Evolutionary conservation across 441 rosid genomes (phyloP), one percentile per base, ranked within the genome.

Genomic region (Syzygium malaccense): DNA sequence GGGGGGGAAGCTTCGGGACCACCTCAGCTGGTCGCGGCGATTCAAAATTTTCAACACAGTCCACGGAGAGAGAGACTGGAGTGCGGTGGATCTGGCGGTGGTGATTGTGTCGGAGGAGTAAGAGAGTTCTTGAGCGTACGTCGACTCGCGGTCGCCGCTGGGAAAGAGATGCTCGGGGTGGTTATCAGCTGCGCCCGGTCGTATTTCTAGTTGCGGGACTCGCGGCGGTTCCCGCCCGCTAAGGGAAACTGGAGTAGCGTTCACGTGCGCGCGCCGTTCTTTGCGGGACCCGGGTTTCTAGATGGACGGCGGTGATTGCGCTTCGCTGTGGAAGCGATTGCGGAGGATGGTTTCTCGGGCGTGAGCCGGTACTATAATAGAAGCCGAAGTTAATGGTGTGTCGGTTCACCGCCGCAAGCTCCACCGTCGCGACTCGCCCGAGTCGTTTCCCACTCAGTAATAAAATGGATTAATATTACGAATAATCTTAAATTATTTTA

Each of bases 1-100:
- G 60, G 5, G 23, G 56, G 6, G 14, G 62, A 68, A 37, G 83
- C 83, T 75, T 75, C 51, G 26, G 45, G 83, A 12, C 51, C 83
- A 37, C 18, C 83, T 75, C 83, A 75, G 51, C 83, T 11, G 15
- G 51, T 20, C 83, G 7, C 80, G 28, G 49, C 13, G 8, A 25
- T 37, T 68, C 49, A 71, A 71, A 71, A 45, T 45, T 86, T 48
- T 86, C 55, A 54, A 15, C 58, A 3, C 18, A 51, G 84, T 53
- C n/a, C 33, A 86, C n/a, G 41, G 37, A 86, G 79, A 88, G 88
- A 89, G 94, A 92, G 25, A 37, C 51, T 5, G 83, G 49, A 75
- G 83, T 20, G n/a, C 14, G 51, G 80, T 12, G 83, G 83, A 75
- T 75, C 51, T 75, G 83, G 64, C 5, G 66, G 32, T 12, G 64